A percentile compares a stretch with the other conserved stretches of the same genome.
Evolutionary conservation across 2,329 filamentous ascomycete genomes (phyloP).

Genomic region (Clonostachys rhizophaga): DNA sequence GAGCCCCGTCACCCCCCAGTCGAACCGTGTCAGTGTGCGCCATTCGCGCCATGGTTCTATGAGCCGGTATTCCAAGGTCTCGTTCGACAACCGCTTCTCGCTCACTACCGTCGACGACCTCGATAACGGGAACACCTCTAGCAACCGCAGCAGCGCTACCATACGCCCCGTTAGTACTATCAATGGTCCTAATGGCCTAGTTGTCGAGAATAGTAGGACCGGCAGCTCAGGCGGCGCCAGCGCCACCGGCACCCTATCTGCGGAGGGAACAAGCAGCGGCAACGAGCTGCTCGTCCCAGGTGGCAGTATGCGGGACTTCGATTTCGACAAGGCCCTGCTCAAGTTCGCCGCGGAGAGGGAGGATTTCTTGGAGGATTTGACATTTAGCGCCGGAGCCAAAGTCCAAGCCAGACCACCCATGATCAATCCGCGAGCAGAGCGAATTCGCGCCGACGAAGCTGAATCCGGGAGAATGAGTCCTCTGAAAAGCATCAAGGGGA

Average conservation of each 20-base stretch:
- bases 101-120: constrained; percentile 52
- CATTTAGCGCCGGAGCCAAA: constrained; percentile 79
- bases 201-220: constrained; percentile 3
- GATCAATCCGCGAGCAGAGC: constrained; percentile 75
- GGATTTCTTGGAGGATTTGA: constrained; percentile 87
- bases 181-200: constrained; percentile 10
- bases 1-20: constrained; percentile 27
- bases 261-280: constrained; percentile 1
- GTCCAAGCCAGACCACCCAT: constrained; percentile 65
- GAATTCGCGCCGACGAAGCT: constrained; percentile 71
- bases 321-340: constrained; percentile 88
- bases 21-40: constrained; percentile 21
- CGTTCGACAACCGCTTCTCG: constrained; percentile 44
- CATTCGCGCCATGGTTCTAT: constrained; percentile 59
- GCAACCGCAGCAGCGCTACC: constrained; percentile 63
- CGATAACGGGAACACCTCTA: constrained; percentile 48
- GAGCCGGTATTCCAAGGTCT: constrained; percentile 52
- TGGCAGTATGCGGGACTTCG: constrained; percentile 57
- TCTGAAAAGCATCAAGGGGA: constrained; percentile 65
- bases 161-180: constrained; percentile 40
- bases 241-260: constrained; percentile 1
- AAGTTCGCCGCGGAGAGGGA: constrained; percentile 97
- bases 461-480: constrained; percentile 49
- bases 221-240: constrained; percentile 6
- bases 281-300: constrained; percentile 9